A percentile compares a stretch with the other conserved stretches of the same genome.
Conservation (phyloP, 2,329 filamentous ascomycete species). For the Colletotrichum incanum region DNA sequence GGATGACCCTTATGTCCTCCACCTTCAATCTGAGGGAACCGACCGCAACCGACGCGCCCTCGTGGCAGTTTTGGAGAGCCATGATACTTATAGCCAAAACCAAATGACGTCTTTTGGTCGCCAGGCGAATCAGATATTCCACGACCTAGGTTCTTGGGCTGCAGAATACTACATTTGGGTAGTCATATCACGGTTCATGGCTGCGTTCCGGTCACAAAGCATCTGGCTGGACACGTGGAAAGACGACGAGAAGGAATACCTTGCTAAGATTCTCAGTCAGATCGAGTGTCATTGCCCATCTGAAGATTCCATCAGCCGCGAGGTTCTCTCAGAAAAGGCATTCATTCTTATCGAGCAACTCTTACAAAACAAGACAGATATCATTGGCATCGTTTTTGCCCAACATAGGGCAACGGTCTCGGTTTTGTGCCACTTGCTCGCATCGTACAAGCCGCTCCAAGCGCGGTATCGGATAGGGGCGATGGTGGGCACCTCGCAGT, state of each 20-base stretch:
- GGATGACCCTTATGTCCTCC: conserved; percentile 73
- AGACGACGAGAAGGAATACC: conserved; percentile 69
- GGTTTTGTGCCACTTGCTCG: conserved; percentile 72
- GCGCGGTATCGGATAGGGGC: conserved; percentile 65
- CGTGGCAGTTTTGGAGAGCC: conserved; percentile 55
- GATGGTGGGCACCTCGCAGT: conserved; percentile 69
- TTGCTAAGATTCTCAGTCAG: conserved; percentile 62
- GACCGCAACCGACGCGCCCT: conserved; percentile 59
- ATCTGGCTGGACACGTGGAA: conserved; percentile 59
- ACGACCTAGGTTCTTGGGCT: conserved; percentile 78
- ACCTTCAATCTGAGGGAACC: conserved; percentile 60
- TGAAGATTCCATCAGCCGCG: conserved; percentile 41
- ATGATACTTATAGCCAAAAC: conserved; percentile 66
- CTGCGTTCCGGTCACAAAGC: conserved; percentile 45
- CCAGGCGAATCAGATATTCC: conserved; percentile 65
- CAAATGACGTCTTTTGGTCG: conserved; percentile 71
- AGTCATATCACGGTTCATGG: conserved; percentile 57
- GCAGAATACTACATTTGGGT: conserved; percentile 75
- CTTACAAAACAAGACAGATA: conserved; percentile 56
- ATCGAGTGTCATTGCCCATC: conserved; percentile 50
- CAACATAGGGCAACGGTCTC: conserved; percentile 73
- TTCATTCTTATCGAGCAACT: conserved; percentile 68
- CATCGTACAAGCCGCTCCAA: conserved; percentile 63
- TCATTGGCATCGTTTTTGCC: conserved; percentile 78
- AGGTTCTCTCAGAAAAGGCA: conserved; percentile 71